Conservation (phyloP, 352 stramenopile species). For the Globisporangium mamillatum region DNA sequence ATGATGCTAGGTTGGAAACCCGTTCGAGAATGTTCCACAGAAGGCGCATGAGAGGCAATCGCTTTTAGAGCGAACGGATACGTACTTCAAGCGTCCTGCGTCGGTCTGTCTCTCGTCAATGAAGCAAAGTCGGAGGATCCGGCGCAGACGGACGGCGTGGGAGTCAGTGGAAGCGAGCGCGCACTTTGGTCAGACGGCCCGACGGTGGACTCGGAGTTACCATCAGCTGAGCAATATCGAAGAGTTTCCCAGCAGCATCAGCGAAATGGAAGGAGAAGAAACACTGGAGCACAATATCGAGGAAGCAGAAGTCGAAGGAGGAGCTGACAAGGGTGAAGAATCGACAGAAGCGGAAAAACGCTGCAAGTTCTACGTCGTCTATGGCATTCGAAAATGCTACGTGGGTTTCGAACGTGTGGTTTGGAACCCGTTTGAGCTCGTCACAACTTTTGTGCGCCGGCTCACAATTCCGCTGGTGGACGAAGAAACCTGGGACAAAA, state of each 20-base stretch:
- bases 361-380: background rate
- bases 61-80: slow-evolving; percentile 55
- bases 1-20: background rate
- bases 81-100: slow-evolving; percentile 43
- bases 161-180: slow-evolving; percentile 54
- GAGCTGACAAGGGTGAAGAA: background rate
- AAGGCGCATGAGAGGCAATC: slow-evolving; percentile 38
- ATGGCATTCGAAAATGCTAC: slow-evolving; percentile 24
- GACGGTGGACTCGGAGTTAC: slow-evolving; percentile 68
- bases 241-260: slow-evolving; percentile 38
- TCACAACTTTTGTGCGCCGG: slow-evolving; percentile 61
- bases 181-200: slow-evolving; percentile 51
- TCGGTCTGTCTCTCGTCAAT: slow-evolving; percentile 59
- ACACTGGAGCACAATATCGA: background rate
- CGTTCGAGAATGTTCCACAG: background rate
- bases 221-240: slow-evolving; percentile 57
- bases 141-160: slow-evolving; percentile 48
- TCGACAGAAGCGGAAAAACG: background rate
- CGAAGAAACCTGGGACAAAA: slow-evolving; percentile 81
- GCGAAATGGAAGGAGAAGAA: slow-evolving; percentile 21
- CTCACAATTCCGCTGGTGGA: slow-evolving; percentile 78
- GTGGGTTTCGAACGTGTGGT: slow-evolving; percentile 41
- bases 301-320: slow-evolving; percentile 17
- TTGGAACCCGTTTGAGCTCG: slow-evolving; percentile 70
- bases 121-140: slow-evolving; percentile 35